These are phyloP conservation scores for Clonostachys rhizophaga DNA, from an alignment of 2,329 filamentous ascomycete species.

Conservation along the genomic window DNA sequence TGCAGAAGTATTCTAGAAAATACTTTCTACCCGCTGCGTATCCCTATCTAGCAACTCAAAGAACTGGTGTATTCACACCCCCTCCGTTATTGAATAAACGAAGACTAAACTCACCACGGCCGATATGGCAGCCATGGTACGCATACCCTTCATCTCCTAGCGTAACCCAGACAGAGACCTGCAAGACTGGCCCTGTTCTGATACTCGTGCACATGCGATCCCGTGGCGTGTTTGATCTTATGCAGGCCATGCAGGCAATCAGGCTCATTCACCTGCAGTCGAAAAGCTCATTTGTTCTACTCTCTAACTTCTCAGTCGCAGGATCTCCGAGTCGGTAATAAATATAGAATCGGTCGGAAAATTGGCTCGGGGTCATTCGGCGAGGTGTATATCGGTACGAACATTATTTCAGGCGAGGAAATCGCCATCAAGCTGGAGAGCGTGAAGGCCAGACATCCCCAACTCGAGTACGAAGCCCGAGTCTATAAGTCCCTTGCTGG, in stretches of 20 bases:
- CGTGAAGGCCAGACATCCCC: conserved; percentile 98
- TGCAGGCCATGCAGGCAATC: too few species aligned
- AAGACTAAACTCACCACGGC: too few species aligned
- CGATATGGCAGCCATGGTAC: conserved; percentile 3
- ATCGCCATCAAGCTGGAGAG: conserved; percentile 99
- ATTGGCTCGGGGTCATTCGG: conserved; percentile 97
- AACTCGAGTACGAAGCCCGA: conserved; percentile 97
- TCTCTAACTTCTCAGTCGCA: conserved; percentile 27
- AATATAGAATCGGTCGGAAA: conserved; percentile 99
- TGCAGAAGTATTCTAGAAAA: too few species aligned
- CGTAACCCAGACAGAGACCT: not conserved
- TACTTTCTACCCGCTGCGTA: too few species aligned
- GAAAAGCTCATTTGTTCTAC: not conserved
- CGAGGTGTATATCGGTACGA: conserved; percentile 98
- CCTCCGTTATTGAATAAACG: too few species aligned
- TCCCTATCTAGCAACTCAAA: too few species aligned
- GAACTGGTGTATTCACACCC: too few species aligned
- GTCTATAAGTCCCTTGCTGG: conserved; percentile 89
- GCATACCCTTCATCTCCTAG: not conserved
- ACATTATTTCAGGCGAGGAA: conserved; percentile 99
- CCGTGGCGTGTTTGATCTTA: too few species aligned
- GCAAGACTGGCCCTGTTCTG: too few species aligned
- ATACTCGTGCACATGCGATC: too few species aligned
- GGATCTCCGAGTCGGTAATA: conserved; percentile 99
- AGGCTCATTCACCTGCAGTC: too few species aligned